Base-by-base conservation (phyloP, 164 flowering plant genomes). In the Dillenia suffruticosa region DNA sequence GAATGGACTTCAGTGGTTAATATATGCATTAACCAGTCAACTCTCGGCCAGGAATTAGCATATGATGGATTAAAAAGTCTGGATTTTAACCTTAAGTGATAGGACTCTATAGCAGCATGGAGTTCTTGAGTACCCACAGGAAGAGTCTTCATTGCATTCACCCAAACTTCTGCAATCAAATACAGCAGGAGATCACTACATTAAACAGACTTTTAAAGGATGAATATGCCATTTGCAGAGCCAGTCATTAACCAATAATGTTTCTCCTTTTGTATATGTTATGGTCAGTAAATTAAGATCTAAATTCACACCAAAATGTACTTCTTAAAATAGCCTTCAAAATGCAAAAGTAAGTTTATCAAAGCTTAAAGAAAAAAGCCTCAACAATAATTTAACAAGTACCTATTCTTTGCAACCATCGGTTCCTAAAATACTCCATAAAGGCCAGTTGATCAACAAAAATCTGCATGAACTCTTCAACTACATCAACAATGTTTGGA, bases 361-460 rank as follows among this genome's bases (percentile, higher is more conserved):
- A 32, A 26, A 2, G 40, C 40, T 26, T 26, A 1, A 3, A 26
- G 40, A 26, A 2, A 26, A 26, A 26, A 26, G 40, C 9, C 45
- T 6, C 10, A 51, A 63, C 0, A 22, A 17, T 26, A 32, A 12
- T 44, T 9, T 12, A 10, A 44, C 12, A 13, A 32, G 2, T 68
- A 82, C 87, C 87, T 76, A 80, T 69, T 16, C 56, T 65, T 32
- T 81, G 75, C 61, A 77, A 54, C 83, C 88, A 83, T 15, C 13
- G 68, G 16, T 61, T 66, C 59, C 58, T 77, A 63, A 83, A 81
- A 62, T 83, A 70, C 55, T 81, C 80, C 67, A 83, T 74, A 53
- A 81, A 83, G 54, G 69, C 61, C 68, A 62, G 56, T 54, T 83
- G 88, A 63, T 83, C 85, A 54, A 81, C 71, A 74, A 70, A 83